These are phyloP conservation scores for Toxoplasma gondii DNA, from an alignment of 169 alveolate genomes.

Conservation along the genomic window DNA sequence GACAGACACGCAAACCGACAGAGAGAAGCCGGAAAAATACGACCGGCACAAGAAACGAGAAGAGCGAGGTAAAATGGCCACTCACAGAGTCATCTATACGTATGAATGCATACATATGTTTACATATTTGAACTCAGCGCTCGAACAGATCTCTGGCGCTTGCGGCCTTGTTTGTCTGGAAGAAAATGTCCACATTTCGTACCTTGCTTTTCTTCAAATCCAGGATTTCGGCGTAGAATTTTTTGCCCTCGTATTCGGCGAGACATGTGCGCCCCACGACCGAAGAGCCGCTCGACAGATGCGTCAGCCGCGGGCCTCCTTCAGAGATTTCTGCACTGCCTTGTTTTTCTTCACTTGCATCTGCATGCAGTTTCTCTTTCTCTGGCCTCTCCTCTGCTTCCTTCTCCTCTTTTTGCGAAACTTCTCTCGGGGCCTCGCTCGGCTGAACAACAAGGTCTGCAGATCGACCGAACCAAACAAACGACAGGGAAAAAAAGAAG, in stretches of 20 bases:
- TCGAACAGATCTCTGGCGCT: neutral
- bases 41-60: no score
- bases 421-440: no score
- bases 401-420: no score
- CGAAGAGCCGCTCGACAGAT: neutral
- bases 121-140: neutral
- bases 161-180: neutral
- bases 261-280: conserved; percentile 64
- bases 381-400: neutral
- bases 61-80: neutral
- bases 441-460: neutral
- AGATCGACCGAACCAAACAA: neutral
- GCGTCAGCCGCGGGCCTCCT: neutral
- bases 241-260: conserved; percentile 66
- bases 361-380: neutral
- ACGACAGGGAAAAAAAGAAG: neutral
- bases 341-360: neutral
- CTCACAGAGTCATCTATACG: neutral
- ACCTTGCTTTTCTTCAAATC: conserved; percentile 53
- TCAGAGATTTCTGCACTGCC: neutral
- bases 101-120: neutral
- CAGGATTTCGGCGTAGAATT: conserved; percentile 59
- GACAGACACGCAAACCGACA: no score
- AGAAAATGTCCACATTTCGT: neutral
- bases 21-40: no score